phyloP scores from a whole-genome alignment of 139 green algal genomes.

The Protoeuglena noctilucae region DNA sequence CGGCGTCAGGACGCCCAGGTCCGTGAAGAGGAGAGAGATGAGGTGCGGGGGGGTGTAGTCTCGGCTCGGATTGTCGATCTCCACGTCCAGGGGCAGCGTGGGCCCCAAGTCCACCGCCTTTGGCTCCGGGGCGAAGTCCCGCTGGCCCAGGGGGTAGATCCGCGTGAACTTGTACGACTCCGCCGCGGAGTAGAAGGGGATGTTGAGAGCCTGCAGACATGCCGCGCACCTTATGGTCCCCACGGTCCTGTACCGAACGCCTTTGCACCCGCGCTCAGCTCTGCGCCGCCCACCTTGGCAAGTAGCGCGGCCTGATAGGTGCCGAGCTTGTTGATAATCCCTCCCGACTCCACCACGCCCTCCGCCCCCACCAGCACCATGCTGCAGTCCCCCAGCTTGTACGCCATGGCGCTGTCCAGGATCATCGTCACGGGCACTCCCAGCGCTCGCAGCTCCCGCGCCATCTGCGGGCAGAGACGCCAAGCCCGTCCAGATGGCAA shows the following conservation, averaged over 20 bases:
- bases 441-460: conserved; percentile 39
- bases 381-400: conserved; percentile 60
- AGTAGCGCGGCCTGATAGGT: conserved; percentile 41
- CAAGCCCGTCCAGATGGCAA: too few species aligned
- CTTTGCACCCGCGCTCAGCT: neutral
- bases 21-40: conserved; percentile 75
- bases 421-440: conserved; percentile 64
- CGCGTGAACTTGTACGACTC: conserved; percentile 90
- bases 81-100: conserved; percentile 39
- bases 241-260: conserved; percentile 34
- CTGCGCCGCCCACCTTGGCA: too few species aligned
- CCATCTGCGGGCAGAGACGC: conserved; percentile 30
- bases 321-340: conserved; percentile 90
- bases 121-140: conserved; percentile 61
- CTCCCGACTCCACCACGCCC: conserved; percentile 86
- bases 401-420: conserved; percentile 65
- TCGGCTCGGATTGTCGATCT: conserved; percentile 58
- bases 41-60: conserved; percentile 85
- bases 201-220: conserved; percentile 52
- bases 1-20: conserved; percentile 82
- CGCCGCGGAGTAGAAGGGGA: conserved; percentile 84
- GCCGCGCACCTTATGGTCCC: too few species aligned
- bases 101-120: conserved; percentile 62
- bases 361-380: conserved; percentile 86
- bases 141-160: conserved; percentile 51